These are phyloP conservation scores for Meyerozyma smithsonii DNA, from an alignment of 1,139 yeast species.

Conservation along the genomic window DNA sequence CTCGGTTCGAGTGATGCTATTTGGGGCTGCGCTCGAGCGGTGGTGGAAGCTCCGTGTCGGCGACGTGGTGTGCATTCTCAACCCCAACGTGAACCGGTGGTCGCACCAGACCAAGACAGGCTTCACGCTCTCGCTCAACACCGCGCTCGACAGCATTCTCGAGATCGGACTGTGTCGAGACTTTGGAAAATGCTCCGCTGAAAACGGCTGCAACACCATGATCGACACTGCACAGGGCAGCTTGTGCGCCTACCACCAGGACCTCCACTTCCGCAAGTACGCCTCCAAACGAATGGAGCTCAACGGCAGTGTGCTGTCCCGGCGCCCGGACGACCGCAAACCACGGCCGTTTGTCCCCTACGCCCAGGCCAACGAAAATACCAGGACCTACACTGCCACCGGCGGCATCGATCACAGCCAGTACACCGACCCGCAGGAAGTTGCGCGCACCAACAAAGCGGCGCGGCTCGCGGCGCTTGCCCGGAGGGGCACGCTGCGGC, in stretches of 20 bases:
- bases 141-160: constrained; percentile 47
- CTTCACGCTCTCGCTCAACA: constrained; percentile 57
- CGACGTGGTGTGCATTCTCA: constrained; percentile 65
- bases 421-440: background rate
- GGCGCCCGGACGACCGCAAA: background rate
- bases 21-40: constrained; percentile 62
- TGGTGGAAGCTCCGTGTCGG: constrained; percentile 75
- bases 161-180: constrained; percentile 74
- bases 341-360: background rate
- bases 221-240: constrained; percentile 49
- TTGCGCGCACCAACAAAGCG: background rate
- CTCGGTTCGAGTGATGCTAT: constrained; percentile 56
- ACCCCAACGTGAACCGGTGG: constrained; percentile 51
- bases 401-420: background rate
- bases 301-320: constrained; percentile 44
- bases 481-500: background rate
- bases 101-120: constrained; percentile 21
- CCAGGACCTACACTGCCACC: background rate
- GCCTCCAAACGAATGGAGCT: constrained; percentile 69
- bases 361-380: constrained; percentile 1
- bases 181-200: constrained; percentile 62
- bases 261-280: constrained; percentile 48
- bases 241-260: constrained; percentile 71
- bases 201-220: constrained; percentile 52
- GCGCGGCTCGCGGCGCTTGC: constrained; percentile 1